Base-by-base conservation (phyloP, 768 basidiomycete species). In the Dendrothele bispora region DNA sequence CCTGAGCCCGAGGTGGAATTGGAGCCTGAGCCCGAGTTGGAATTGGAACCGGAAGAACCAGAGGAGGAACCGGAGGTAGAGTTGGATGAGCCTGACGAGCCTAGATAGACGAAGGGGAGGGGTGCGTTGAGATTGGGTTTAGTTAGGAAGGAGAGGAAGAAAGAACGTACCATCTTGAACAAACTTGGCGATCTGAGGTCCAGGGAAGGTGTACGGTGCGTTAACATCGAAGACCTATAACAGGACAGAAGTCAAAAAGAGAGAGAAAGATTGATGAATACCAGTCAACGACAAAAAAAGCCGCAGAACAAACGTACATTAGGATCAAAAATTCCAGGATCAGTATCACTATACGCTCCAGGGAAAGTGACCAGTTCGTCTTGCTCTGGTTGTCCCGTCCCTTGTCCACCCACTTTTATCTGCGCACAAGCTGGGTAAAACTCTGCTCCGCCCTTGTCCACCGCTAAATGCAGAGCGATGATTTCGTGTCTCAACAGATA, bases 401-500 rank as follows among this genome's bases (percentile, higher is more conserved):
- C 74, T 39, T 67, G 73, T 7, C 87, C 86, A 1, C 72, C 65
- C 28, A 90, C 61, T 30, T 60, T 66, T 53, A 86, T 61, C 64
- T 83, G 77, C 3, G 77, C 71, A 62, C 89, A 91, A 25, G 79
- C 78, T 0, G 86, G 83, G 60, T 91, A 91, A 65, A 91, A 91
- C 65, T 91, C 89, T 1, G 86, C 88, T n/a, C 85, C 85, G 4
- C 82, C 80, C 14, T 58, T 7, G 3, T 55, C 52, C 18, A 59
- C 71, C 3, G 75, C 88, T 38, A 83, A 74, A 57, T 90, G 88
- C 11, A 90, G 77, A 7, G 84, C 84, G 61, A 91, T 85, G 64
- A 91, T 85, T 61, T 91, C 88, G 61, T 88, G 83, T 2, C 88
- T 84, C 58, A 89, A 63, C 49, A 91, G 70, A 62, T 91, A 91